A percentile compares a stretch with the other conserved stretches of the same genome.
Conservation (phyloP, 1,139 yeast species). For the Arxiozyma slooffiae region DNA sequence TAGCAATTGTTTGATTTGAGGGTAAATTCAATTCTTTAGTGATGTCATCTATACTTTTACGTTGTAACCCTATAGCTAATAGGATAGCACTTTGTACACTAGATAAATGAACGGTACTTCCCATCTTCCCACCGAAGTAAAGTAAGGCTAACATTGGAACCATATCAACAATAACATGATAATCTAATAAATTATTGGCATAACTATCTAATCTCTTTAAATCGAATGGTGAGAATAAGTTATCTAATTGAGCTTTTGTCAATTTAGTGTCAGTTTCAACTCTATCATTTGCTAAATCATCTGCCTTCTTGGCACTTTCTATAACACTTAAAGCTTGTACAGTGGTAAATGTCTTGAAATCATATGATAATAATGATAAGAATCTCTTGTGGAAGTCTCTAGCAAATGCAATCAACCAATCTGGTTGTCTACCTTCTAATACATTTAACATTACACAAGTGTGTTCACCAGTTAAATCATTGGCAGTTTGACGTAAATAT, state of each 20-base stretch:
- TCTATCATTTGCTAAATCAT: slow-evolving; percentile 13
- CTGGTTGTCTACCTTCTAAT: slow-evolving; percentile 50
- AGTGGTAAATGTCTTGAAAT: slow-evolving; percentile 70
- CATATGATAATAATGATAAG: slow-evolving; percentile 68
- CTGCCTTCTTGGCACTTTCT: slow-evolving; percentile 51
- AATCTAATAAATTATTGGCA: slow-evolving; percentile 82
- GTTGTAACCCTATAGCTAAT: slow-evolving; percentile 91
- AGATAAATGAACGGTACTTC: slow-evolving; percentile 52
- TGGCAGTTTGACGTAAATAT: slow-evolving; percentile 88
- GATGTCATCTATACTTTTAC: slow-evolving; percentile 71
- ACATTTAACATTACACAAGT: slow-evolving; percentile 87
- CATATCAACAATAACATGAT: slow-evolving; percentile 91
- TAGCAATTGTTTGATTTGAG: slow-evolving; percentile 83
- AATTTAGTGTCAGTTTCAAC: slow-evolving; percentile 22
- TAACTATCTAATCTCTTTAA: slow-evolving; percentile 89
- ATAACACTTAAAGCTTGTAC: slow-evolving; percentile 74
- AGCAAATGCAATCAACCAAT: slow-evolving; percentile 76
- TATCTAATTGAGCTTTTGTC: slow-evolving; percentile 50
- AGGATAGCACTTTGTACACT: slow-evolving; percentile 88
- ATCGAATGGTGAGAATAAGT: slow-evolving; percentile 79
- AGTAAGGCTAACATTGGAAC: slow-evolving; percentile 65
- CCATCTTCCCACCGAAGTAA: slow-evolving; percentile 57
- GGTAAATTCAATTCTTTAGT: slow-evolving; percentile 77
- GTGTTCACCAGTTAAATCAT: slow-evolving; percentile 95
- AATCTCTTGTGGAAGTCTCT: slow-evolving; percentile 86